Evolutionary conservation across 1,284 basidiomycete genomes (phyloP).

Genomic region (Chiua sp.): DNA sequence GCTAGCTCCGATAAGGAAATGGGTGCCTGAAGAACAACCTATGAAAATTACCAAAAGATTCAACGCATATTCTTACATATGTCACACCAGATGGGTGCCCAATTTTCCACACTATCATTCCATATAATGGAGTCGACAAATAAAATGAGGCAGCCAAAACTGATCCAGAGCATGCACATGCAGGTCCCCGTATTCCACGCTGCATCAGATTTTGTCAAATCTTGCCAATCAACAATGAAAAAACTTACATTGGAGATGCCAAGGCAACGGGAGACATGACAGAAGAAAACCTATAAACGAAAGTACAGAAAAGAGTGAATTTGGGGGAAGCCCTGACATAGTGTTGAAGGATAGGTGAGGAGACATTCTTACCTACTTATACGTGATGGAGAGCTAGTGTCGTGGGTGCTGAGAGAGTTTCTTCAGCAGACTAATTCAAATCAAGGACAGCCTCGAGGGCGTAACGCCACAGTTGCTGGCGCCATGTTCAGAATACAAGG

Average conservation of each 20-base stretch:
- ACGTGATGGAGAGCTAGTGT: no score
- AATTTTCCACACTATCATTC: conserved; percentile 60
- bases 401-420: no score
- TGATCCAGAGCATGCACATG: conserved; percentile 67
- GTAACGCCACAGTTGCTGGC: no score
- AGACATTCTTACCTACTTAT: no score
- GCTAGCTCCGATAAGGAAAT: conserved; percentile 31
- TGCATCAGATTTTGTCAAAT: conserved; percentile 7
- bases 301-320: conserved; percentile 28
- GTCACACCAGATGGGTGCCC: conserved; percentile 76
- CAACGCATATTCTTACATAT: conserved; percentile 54
- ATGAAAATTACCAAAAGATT: background rate
- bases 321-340: conserved; percentile 5
- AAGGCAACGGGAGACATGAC: conserved; percentile 57
- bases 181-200: conserved; percentile 64
- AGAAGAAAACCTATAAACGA: conserved; percentile 56
- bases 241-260: conserved; percentile 53
- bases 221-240: background rate
- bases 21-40: conserved; percentile 5
- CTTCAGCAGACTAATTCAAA: no score
- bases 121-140: conserved; percentile 73
- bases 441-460: no score
- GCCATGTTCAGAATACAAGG: no score
- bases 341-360: background rate
- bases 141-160: conserved; percentile 56